Percentiles rank a stretch among this genome's conserved stretches.
Evolutionary conservation across 805 yeast genomes (phyloP).

Genomic region (Barnettozyma californica): DNA sequence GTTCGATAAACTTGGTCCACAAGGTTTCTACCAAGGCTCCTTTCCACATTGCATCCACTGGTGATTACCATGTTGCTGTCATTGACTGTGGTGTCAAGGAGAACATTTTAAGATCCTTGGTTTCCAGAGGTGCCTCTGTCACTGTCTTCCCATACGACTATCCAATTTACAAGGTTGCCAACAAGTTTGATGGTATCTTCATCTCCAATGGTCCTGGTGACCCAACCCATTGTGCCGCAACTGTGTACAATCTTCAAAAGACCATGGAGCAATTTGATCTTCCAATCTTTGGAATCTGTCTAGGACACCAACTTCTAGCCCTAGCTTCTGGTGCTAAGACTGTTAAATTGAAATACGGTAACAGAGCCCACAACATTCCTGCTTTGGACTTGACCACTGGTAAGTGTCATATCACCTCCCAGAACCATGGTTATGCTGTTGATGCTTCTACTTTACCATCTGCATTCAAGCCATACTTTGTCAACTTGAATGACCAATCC

Average conservation of each 20-base stretch:
- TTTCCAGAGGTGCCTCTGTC: constrained; percentile 89
- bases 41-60: constrained; percentile 71
- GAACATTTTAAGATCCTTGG: constrained; percentile 90
- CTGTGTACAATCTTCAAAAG: constrained; percentile 67
- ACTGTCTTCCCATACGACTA: constrained; percentile 96
- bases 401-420: constrained; percentile 95
- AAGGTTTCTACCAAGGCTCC: constrained; percentile 95
- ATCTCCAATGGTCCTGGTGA: constrained; percentile 97
- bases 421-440: constrained; percentile 98
- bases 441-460: constrained; percentile 70
- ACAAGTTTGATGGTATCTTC: constrained; percentile 91
- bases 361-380: constrained; percentile 98
- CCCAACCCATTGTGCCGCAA: constrained; percentile 82
- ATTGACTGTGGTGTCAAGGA: constrained; percentile 98
- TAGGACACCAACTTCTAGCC: constrained; percentile 96
- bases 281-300: constrained; percentile 95
- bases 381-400: constrained; percentile 87
- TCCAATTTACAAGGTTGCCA: constrained; percentile 86
- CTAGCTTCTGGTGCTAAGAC: constrained; percentile 94
- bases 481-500: constrained; percentile 90
- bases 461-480: constrained; percentile 82
- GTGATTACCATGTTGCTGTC: constrained; percentile 78
- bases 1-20: constrained; percentile 81
- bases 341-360: constrained; percentile 90
- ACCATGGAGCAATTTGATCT: constrained; percentile 59